phyloP scores from a whole-genome alignment of 2,329 filamentous ascomycete species.

The Fusarium chaquense region DNA sequence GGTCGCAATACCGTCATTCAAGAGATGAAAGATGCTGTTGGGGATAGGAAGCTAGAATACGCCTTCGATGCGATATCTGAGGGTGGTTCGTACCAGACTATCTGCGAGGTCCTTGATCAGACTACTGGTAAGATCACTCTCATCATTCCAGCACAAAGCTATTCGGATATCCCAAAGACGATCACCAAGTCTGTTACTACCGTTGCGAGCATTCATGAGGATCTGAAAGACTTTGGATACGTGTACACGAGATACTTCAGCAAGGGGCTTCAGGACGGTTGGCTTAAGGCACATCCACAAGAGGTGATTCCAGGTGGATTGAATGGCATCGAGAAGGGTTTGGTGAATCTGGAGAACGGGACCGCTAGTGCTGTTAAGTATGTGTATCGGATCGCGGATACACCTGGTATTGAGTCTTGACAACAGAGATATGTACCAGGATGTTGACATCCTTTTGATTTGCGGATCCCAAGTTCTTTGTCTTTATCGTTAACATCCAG shows the following conservation, averaged over 20 bases:
- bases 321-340: constrained; percentile 12
- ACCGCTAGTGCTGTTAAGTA: constrained; percentile 28
- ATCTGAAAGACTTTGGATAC: constrained; percentile 20
- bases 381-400: constrained; percentile 24
- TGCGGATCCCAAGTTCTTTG: neutral
- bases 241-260: constrained; percentile 2
- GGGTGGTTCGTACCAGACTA: constrained; percentile 31
- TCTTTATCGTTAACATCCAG: no score
- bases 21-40: neutral
- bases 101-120: constrained; percentile 19
- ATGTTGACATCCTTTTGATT: no score
- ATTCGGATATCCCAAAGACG: constrained; percentile 29
- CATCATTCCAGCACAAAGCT: constrained; percentile 24
- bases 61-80: constrained; percentile 34
- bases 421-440: accelerated
- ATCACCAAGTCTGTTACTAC: constrained; percentile 27
- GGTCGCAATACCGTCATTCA: neutral
- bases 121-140: constrained; percentile 22
- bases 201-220: constrained; percentile 25
- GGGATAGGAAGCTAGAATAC: neutral
- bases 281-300: constrained; percentile 25
- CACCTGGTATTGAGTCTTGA: neutral
- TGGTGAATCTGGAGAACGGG: constrained; percentile 3
- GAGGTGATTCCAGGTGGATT: constrained; percentile 25
- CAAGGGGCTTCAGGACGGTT: constrained; percentile 19